Evolutionary conservation across 441 rosid species (phyloP).

Genomic region (Populus hybrid): DNA sequence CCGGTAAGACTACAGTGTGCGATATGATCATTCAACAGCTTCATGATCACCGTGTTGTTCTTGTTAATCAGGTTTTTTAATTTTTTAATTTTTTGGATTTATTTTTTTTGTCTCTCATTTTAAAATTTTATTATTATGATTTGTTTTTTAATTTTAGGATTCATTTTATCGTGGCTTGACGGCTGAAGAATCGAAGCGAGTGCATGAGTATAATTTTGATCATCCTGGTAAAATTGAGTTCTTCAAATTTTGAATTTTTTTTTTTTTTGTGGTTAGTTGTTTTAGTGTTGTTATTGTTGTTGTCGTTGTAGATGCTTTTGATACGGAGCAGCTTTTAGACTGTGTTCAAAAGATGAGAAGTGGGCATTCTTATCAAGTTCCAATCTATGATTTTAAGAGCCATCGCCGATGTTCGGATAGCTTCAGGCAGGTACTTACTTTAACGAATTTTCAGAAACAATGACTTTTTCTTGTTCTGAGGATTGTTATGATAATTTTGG

Average conservation of each 20-base stretch:
- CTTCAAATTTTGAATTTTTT: too few species aligned
- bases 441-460: not conserved
- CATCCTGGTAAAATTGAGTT: conserved; percentile 67
- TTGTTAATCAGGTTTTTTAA: conserved; percentile 75
- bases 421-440: conserved; percentile 73
- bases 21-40: conserved; percentile 32
- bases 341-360: conserved; percentile 63
- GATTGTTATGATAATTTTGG: not conserved
- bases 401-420: conserved; percentile 80
- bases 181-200: too few species aligned
- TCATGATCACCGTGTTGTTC: conserved; percentile 96
- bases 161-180: conserved; percentile 94
- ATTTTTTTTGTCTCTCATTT: not conserved
- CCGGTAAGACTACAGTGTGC: conserved; percentile 97
- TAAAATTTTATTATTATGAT: not conserved
- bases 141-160: conserved; percentile 44
- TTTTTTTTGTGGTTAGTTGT: too few species aligned
- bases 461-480: not conserved
- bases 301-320: conserved; percentile 70
- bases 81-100: not conserved
- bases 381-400: conserved; percentile 85
- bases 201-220: too few species aligned
- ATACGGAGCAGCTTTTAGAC: conserved; percentile 92
- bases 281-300: not conserved
- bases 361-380: conserved; percentile 79